Evolutionary conservation across 306 rosid species (phyloP), one percentile per base, ranked within the genome.

Genomic region (Quercus bicolor): DNA sequence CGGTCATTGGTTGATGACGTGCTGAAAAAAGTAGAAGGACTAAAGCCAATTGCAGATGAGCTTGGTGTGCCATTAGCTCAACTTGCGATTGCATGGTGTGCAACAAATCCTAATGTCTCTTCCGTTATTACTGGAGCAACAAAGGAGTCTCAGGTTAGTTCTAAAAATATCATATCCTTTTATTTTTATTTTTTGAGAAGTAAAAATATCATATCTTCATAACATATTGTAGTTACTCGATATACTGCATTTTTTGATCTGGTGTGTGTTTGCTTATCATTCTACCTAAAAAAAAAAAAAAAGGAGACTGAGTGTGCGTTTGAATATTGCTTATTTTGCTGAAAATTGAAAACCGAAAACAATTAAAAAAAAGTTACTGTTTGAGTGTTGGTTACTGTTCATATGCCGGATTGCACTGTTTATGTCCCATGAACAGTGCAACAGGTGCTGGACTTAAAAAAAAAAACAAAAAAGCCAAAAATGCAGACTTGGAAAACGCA

Each of bases 31-130:
- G 99, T 95, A 53, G 89, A 93, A 72, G 91, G 91, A 70, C 83
- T 95, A 73, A 93, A 93, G 86, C 99, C 98, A 62, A 95, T 95
- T 80, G 99, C 99, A 4, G 99, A 92, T 79, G 99, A 95, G 80
- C 82, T 95, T 29, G 96, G 94, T 4, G 98, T 93, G 81, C 93
- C 98, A 2, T 78, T 95, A 64, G 69, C 99, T 19, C 99, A 95
- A 81, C 96, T 95, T 68, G 89, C 97, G 56, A 93, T 95, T 80
- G 98, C 98, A 0, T 95, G 99, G 99, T 95, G 99, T 72, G 98
- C 99, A 51, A 84, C 96, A 13, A 95, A 95, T 88, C 99, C 98
- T 56, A 93, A 93, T 76, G 99, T 95, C 77, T 90, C 99, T 2
- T 91, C 98, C 4, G 99, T 95, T 70, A 95, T 95, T 31, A 88